Percentiles rank a stretch among this genome's conserved stretches.
phyloP scores from a whole-genome alignment of 2,329 filamentous ascomycete species.

The Paecilomyces dactylethromorphus region DNA sequence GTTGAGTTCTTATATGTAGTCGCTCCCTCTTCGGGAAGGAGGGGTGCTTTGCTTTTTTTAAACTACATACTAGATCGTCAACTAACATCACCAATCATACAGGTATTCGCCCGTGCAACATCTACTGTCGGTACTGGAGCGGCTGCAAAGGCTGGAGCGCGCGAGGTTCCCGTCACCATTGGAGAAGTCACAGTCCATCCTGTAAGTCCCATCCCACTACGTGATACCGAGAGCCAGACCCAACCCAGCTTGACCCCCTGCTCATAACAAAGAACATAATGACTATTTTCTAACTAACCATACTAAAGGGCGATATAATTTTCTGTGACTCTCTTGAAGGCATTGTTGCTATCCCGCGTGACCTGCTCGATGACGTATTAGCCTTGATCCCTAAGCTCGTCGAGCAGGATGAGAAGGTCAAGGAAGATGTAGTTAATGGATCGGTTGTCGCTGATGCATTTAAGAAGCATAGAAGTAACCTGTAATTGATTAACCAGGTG shows the following conservation, averaged over 20 bases:
- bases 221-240: no score
- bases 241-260: no score
- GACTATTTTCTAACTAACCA: constrained; percentile 1
- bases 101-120: constrained; percentile 38
- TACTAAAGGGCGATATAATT: constrained; percentile 55
- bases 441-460: constrained; percentile 62
- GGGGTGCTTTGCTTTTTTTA: background rate
- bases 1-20: constrained; percentile 18
- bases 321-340: constrained; percentile 66
- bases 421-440: constrained; percentile 57
- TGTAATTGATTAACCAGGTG: background rate
- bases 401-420: constrained; percentile 54
- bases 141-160: constrained; percentile 35
- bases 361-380: constrained; percentile 54
- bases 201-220: constrained; percentile 19
- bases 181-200: constrained; percentile 36
- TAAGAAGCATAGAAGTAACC: constrained; percentile 43
- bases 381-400: constrained; percentile 51
- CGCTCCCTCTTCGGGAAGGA: no score
- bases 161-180: constrained; percentile 35
- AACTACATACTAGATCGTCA: background rate
- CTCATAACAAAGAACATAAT: background rate
- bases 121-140: constrained; percentile 41
- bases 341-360: constrained; percentile 60
- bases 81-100: background rate